These are phyloP conservation scores for Fusarium sarcochroum DNA, from an alignment of 2,329 filamentous ascomycete genomes.

Conservation along the genomic window DNA sequence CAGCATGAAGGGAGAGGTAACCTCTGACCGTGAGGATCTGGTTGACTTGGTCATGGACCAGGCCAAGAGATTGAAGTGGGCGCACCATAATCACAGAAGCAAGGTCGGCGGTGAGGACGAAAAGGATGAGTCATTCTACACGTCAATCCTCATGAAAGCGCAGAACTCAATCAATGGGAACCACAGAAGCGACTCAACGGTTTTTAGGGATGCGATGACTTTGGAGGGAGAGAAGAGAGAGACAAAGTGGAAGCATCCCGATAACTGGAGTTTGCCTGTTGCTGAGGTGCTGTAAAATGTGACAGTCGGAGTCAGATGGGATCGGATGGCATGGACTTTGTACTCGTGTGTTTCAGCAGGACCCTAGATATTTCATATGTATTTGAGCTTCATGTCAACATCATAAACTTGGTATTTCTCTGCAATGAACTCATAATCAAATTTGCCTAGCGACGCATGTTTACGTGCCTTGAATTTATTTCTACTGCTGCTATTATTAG, in stretches of 20 bases:
- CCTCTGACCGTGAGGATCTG: neutral
- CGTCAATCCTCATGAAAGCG: neutral
- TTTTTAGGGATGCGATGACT: neutral
- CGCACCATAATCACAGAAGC: neutral
- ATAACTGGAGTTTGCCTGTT: slow-evolving; percentile 14
- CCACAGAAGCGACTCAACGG: neutral
- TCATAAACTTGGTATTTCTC: too few relatives aligned
- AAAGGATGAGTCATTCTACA: slow-evolving; percentile 8
- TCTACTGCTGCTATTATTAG: too few relatives aligned
- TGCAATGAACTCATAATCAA: too few relatives aligned
- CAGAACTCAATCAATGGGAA: neutral
- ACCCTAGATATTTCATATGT: too few relatives aligned
- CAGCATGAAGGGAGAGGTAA: neutral
- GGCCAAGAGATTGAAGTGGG: neutral
- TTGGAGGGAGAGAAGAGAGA: slow-evolving; percentile 8
- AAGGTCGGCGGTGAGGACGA: neutral
- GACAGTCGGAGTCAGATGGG: too few relatives aligned
- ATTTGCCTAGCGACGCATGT: too few relatives aligned
- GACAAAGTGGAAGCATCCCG: slow-evolving; percentile 16
- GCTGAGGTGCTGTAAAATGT: neutral
- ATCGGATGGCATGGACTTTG: too few relatives aligned
- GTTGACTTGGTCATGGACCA: neutral
- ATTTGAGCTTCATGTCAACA: too few relatives aligned
- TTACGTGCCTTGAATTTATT: too few relatives aligned
- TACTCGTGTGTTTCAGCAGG: too few relatives aligned